phyloP scores from a whole-genome alignment of 2,329 filamentous ascomycete genomes.

The Cercospora sp. region DNA sequence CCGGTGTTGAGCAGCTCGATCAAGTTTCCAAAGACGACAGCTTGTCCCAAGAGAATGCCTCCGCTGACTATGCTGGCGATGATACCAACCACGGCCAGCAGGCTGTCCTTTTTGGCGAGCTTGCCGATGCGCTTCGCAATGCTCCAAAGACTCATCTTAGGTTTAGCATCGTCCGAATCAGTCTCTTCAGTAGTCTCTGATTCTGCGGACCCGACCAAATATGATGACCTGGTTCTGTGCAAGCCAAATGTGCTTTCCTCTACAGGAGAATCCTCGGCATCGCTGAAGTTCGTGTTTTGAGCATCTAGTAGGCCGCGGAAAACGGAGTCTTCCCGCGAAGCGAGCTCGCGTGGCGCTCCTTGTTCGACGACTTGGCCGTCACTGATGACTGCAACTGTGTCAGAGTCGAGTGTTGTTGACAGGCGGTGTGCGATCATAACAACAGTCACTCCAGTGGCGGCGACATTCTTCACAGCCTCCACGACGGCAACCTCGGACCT shows the following conservation, averaged over 20 bases:
- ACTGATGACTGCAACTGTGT: slow-evolving; percentile 76
- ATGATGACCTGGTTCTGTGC: slow-evolving; percentile 11
- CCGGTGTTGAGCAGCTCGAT: slow-evolving; percentile 52
- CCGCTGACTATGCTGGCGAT: slow-evolving; percentile 50
- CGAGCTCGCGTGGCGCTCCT: slow-evolving; percentile 61
- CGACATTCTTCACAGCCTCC: slow-evolving; percentile 46
- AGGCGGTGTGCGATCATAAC: slow-evolving; percentile 73
- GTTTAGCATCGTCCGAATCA: background rate
- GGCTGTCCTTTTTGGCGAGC: slow-evolving; percentile 40
- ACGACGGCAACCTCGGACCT: slow-evolving; percentile 48
- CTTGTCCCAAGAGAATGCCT: slow-evolving; percentile 60
- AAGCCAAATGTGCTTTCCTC: slow-evolving; percentile 8
- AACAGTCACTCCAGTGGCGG: slow-evolving; percentile 59
- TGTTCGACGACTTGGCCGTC: slow-evolving; percentile 64
- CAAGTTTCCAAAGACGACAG: slow-evolving; percentile 58
- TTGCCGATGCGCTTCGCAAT: slow-evolving; percentile 21
- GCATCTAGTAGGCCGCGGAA: slow-evolving; percentile 36
- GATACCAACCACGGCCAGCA: slow-evolving; percentile 46
- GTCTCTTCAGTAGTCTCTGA: background rate
- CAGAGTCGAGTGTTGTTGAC: slow-evolving; percentile 74
- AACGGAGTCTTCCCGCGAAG: slow-evolving; percentile 38
- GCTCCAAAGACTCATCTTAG: slow-evolving; percentile 19
- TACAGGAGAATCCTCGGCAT: slow-evolving; percentile 1
- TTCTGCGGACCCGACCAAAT: background rate
- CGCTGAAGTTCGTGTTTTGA: slow-evolving; percentile 28